These are phyloP conservation scores for Metschnikowia santaceciliae DNA, from an alignment of 805 yeast species.

Conservation along the genomic window DNA sequence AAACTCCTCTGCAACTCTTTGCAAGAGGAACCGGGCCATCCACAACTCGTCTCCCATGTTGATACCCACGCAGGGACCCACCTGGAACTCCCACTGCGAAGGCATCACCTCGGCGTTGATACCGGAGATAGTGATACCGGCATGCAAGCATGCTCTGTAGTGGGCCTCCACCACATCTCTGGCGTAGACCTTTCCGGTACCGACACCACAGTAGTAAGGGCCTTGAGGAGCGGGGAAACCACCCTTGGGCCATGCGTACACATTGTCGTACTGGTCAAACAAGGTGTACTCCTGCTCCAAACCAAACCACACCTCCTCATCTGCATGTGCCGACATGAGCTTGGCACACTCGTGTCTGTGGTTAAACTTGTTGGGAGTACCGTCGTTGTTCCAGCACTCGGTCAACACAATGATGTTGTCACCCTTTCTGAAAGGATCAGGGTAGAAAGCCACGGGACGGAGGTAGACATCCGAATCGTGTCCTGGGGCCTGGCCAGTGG, in stretches of 20 bases:
- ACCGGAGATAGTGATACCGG: slow-evolving; percentile 90
- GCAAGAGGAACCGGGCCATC: slow-evolving; percentile 89
- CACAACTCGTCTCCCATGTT: slow-evolving; percentile 96
- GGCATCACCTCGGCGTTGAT: slow-evolving; percentile 99
- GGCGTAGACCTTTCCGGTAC: slow-evolving; percentile 96
- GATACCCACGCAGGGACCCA: slow-evolving; percentile 96
- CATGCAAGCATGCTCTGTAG: slow-evolving; percentile 94
- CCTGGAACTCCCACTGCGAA: slow-evolving; percentile 99
- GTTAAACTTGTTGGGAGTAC: slow-evolving; percentile 98
- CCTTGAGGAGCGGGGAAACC: slow-evolving; percentile 99
- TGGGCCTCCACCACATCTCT: slow-evolving; percentile 99
- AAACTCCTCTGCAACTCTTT: slow-evolving; percentile 97
- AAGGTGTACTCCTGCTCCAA: slow-evolving; percentile 98
- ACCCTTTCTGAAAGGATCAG: slow-evolving; percentile 97
- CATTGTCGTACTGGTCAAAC: slow-evolving; percentile 84
- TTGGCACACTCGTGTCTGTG: slow-evolving; percentile 97
- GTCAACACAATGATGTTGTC: slow-evolving; percentile 93
- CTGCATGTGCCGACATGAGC: slow-evolving; percentile 87
- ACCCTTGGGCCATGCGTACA: slow-evolving; percentile 99
- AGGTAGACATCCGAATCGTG: slow-evolving; percentile 92
- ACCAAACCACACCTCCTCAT: slow-evolving; percentile 92
- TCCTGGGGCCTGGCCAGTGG: slow-evolving; percentile 98
- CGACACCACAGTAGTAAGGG: slow-evolving; percentile 99
- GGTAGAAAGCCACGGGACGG: slow-evolving; percentile 92
- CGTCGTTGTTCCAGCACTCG: slow-evolving; percentile 98